A percentile compares a stretch with the other conserved stretches of the same genome.
phyloP scores from a whole-genome alignment of 2,329 filamentous ascomycete genomes.

The Mycosphaerella sp. region DNA sequence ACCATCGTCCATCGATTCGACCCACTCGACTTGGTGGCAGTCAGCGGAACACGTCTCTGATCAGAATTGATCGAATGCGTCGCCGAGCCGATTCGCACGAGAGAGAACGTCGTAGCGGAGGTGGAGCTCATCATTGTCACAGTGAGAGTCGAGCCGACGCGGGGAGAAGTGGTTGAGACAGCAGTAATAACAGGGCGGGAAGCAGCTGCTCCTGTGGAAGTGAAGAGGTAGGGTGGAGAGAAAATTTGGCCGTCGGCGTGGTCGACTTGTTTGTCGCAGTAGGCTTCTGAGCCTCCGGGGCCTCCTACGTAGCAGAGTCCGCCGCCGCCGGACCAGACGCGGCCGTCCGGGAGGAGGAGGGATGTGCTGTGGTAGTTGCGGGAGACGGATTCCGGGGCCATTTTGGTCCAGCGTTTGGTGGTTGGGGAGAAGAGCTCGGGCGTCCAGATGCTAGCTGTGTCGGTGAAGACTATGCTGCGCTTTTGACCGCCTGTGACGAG shows the following conservation, averaged over 20 bases:
- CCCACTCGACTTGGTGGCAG: slow-evolving; percentile 20
- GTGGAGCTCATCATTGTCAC: slow-evolving; percentile 2
- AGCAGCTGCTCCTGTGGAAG: slow-evolving; percentile 17
- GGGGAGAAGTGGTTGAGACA: too few relatives aligned
- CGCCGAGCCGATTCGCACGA: slow-evolving; percentile 46
- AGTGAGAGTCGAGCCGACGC: neutral
- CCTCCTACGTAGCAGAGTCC: slow-evolving; percentile 47
- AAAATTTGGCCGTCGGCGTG: slow-evolving; percentile 53
- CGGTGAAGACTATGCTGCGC: slow-evolving; percentile 14
- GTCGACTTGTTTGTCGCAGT: slow-evolving; percentile 31
- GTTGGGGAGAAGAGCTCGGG: slow-evolving; percentile 20
- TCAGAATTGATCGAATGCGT: slow-evolving; percentile 56
- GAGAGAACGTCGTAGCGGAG: neutral
- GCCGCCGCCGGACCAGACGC: slow-evolving; percentile 47
- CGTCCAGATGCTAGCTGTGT: slow-evolving; percentile 17
- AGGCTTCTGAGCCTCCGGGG: neutral
- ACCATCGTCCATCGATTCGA: slow-evolving; percentile 38
- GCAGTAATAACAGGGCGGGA: slow-evolving; percentile 4
- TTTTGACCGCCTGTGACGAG: slow-evolving; percentile 32
- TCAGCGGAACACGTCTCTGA: slow-evolving; percentile 48
- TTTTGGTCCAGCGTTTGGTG: slow-evolving; percentile 11
- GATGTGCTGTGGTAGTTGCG: slow-evolving; percentile 48
- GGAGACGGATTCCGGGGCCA: slow-evolving; percentile 31
- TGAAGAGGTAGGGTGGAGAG: slow-evolving; percentile 51
- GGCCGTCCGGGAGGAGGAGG: slow-evolving; percentile 47